Conservation (phyloP, 169 alveolate genomes). For the Cryptosporidium baileyi region DNA sequence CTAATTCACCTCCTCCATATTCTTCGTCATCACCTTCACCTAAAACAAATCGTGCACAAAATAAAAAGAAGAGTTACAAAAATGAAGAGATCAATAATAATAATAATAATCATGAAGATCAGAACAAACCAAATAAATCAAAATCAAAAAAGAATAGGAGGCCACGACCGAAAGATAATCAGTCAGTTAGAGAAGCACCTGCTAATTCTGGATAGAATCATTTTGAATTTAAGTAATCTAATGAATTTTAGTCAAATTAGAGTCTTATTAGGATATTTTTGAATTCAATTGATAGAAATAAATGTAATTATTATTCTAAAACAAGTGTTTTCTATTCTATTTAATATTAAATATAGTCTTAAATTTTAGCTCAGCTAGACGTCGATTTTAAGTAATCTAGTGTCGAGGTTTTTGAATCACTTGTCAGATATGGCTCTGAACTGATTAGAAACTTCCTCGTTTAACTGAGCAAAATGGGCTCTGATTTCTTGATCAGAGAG, state of each 20-base stretch:
- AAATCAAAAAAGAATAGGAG: too few relatives aligned
- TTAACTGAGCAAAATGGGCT: conserved; percentile 75
- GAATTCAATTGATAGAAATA: not conserved
- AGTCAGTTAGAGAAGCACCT: too few relatives aligned
- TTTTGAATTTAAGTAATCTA: too few relatives aligned
- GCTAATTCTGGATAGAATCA: too few relatives aligned
- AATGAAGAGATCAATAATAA: not conserved
- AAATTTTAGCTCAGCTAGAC: too few relatives aligned
- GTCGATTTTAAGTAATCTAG: not conserved
- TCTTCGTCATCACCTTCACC: not conserved
- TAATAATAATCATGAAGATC: not conserved
- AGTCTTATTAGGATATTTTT: not conserved
- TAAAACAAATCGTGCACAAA: not conserved
- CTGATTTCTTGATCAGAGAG: conserved; percentile 77
- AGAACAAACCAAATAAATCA: not conserved
- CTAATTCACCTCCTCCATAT: not conserved
- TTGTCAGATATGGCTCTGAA: conserved; percentile 73
- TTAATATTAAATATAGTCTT: not conserved
- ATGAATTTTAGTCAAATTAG: too few relatives aligned
- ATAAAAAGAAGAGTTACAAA: not conserved
- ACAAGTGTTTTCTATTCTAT: not conserved
- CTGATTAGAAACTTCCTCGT: conserved; percentile 74
- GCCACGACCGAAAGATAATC: too few relatives aligned
- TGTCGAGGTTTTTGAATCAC: not conserved
- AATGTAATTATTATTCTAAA: not conserved